phyloP scores from a whole-genome alignment of 1,139 yeast genomes.

The Meyerozyma sp. region DNA sequence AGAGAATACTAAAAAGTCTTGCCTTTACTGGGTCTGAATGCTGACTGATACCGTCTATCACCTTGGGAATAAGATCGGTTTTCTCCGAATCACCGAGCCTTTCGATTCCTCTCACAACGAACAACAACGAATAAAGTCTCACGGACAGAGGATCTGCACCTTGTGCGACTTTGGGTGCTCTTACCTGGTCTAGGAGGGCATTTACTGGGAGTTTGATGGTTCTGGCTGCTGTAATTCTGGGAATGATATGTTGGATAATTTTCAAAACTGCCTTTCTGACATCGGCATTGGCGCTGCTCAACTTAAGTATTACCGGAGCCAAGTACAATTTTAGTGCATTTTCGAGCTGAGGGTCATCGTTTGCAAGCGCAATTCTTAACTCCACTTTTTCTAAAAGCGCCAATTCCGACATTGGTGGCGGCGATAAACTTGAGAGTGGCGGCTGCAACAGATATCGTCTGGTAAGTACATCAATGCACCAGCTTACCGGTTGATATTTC shows the following conservation, averaged over 20 bases:
- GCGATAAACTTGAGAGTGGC: not conserved
- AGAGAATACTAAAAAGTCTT: slow-evolving; percentile 55
- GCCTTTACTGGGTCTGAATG: slow-evolving; percentile 42
- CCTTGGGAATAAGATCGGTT: slow-evolving; percentile 38
- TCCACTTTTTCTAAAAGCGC: slow-evolving; percentile 72
- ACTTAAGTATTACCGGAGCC: slow-evolving; percentile 72
- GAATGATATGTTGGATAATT: slow-evolving; percentile 60
- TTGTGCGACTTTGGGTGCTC: slow-evolving; percentile 41
- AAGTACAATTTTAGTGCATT: slow-evolving; percentile 56
- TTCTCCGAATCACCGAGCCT: slow-evolving; percentile 35
- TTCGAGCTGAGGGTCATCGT: slow-evolving; percentile 60
- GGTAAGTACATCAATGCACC: not conserved
- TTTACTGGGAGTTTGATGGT: slow-evolving; percentile 55
- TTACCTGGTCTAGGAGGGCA: slow-evolving; percentile 59
- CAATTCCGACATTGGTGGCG: slow-evolving; percentile 33
- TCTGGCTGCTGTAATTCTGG: slow-evolving; percentile 59
- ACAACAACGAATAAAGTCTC: slow-evolving; percentile 59
- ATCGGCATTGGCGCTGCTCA: slow-evolving; percentile 64
- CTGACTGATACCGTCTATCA: slow-evolving; percentile 42
- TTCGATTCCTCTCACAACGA: slow-evolving; percentile 62
- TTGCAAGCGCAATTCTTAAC: slow-evolving; percentile 74
- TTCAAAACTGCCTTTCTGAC: slow-evolving; percentile 67
- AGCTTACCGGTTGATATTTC: not conserved
- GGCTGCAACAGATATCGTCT: not conserved
- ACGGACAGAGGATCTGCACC: slow-evolving; percentile 48